Base-by-base conservation (phyloP, 345 rosid species). In the Pistacia atlantica region DNA sequence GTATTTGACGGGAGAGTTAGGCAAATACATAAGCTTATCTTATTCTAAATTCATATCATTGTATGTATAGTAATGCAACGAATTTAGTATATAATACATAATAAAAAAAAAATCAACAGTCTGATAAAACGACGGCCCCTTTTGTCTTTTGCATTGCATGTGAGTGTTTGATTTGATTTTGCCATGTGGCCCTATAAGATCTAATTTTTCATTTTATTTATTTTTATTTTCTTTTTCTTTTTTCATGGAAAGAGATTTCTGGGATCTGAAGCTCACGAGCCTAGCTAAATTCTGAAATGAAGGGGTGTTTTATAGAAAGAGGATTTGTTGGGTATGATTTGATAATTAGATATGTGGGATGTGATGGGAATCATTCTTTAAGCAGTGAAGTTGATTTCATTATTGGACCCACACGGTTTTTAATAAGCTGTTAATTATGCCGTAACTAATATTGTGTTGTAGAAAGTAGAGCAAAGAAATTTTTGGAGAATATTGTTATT, bases 321-420 rank as follows among this genome's bases (percentile, higher is more conserved):
- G 25, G 25, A 25, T 25, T 65, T 35, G 77, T 49, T 28, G 70
- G 71, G 59, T 70, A n/a, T 51, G 69, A 63, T 77, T 76, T 75
- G 73, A 75, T 75, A 4, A 75, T 63, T 64, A 42, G 49, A 9
- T 3, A 4, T 5, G 20, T 51, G 69, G 31, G 57, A 54, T 22
- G n/a, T 63, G 46, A 73, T 59, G 4, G 58, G 58, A 67, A 71
- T 51, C 65, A 45, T 68, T 35, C 61, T 77, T 38, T 42, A n/a
- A 20, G 38, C 13, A 59, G 12, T 1, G 16, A 48, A 64, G 33
- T 13, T 37, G 38, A 78, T 49, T 56, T 56, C 14, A 14, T 8
- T 7, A 45, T 64, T 9, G 75, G 83, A 17, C 82, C 83, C 86
- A 80, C 86, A 75, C 86, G 86, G 76, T 83, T 79, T 78, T 42